Evolutionary conservation across 768 basidiomycete species (phyloP), one percentile per base, ranked within the genome.

Genomic region (Podaxis sp.): DNA sequence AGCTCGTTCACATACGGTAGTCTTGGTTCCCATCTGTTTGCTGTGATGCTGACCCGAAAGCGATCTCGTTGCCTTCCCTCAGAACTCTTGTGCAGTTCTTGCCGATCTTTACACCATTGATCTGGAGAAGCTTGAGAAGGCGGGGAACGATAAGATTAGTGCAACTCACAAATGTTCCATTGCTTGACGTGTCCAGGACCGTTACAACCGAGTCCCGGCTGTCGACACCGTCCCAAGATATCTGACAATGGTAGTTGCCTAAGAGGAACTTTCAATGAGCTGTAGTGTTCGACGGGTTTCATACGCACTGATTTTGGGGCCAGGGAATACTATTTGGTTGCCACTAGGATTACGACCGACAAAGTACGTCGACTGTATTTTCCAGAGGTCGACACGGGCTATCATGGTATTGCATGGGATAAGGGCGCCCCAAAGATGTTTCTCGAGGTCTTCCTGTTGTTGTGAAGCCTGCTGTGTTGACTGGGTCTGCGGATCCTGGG

Each of bases 21-120:
- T 93, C 93, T 66, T 92, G 76, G 50, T 69, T 70, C 44, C 76
- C 80, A 53, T 75, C 74, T 50, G 69, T 71, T 66, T 81, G 84
- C 25, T 78, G 77, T 16, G 70, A 66, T 11, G 71, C 74, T 11
- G 83, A 83, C 6, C 95, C 95, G 65, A 98, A 90, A 6, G 90
- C 87, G 66, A 98, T 82, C 72, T 95, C 93, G 69, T 91, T 91
- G 5, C 95, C 94, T 62, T 91, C 86, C 11, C 79, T 80, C 52
- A 95, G 74, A 47, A 91, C 75, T 38, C 80, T 75, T 57, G 79
- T 77, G 9, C 77, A 72, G 42, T 77, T 77, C 65, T 80, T 85
- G 38, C 83, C 86, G 57, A 95, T 79, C 70, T 83, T 84, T 42
- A 72, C 72, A 32, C 84, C 83, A 65, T 90, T 91, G 66, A 91